Percentiles rank a stretch among this genome's conserved stretches.
Conservation (phyloP, 2,329 filamentous ascomycete genomes). For the Zymoseptoria passerinii region DNA sequence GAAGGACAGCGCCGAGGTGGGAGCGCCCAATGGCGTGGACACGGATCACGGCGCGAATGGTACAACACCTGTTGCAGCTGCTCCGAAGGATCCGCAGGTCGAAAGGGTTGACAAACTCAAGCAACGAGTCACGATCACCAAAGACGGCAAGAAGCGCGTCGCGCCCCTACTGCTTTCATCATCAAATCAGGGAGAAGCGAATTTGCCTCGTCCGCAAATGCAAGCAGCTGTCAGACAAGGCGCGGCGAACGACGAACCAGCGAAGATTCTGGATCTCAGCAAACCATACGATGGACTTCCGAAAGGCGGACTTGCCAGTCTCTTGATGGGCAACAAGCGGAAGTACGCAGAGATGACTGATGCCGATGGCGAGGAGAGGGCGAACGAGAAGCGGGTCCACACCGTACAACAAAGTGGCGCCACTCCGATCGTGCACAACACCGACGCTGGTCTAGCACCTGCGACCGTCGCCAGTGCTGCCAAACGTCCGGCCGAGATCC, state of each 20-base stretch:
- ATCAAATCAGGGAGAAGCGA: conserved; percentile 77
- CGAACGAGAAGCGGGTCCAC: conserved; percentile 51
- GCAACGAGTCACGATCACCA: conserved; percentile 85
- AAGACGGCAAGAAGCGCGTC: conserved; percentile 94
- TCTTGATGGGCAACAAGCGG: conserved; percentile 88
- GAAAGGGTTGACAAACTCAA: conserved; percentile 65
- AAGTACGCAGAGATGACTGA: conserved; percentile 66
- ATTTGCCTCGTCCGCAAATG: conserved; percentile 78
- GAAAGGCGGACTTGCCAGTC: conserved; percentile 73
- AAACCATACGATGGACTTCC: conserved; percentile 92
- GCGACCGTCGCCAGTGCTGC: conserved; percentile 56
- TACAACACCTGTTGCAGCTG: conserved; percentile 29
- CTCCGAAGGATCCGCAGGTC: conserved; percentile 45
- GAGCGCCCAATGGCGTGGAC: conserved; percentile 14
- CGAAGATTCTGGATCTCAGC: conserved; percentile 74
- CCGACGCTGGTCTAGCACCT: conserved; percentile 67
- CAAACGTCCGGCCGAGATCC: conserved; percentile 40
- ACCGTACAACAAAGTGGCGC: conserved; percentile 54
- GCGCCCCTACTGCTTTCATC: conserved; percentile 80
- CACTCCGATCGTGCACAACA: conserved; percentile 66
- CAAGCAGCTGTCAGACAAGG: conserved; percentile 62
- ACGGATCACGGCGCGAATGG: conserved; percentile 36
- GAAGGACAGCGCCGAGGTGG: conserved; percentile 34
- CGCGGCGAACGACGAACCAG: conserved; percentile 34
- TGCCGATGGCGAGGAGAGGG: conserved; percentile 66